Evolutionary conservation across 1,139 yeast genomes (phyloP), one percentile per base, ranked within the genome.

Genomic region (Candida glucosophila): DNA sequence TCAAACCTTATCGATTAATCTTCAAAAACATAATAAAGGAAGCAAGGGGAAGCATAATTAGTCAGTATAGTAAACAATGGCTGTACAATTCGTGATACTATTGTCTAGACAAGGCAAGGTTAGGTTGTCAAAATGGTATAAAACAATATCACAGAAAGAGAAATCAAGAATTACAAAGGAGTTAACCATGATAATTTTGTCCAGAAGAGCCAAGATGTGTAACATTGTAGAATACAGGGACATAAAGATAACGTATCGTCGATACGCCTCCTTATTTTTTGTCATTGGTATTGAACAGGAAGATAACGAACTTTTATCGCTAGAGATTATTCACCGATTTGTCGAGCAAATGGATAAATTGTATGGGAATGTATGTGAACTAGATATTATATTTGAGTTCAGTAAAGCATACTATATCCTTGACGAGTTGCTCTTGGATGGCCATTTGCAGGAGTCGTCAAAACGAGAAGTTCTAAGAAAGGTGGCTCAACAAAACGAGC

Each of bases 291-390:
- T 88, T 23, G 88, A 80, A 22, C 68, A 71, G 20, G 82, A 76
- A 29, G 95, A 83, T 44, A 92, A 92, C 47, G 98, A 90, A 49
- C 65, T 92, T 39, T 56, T 85, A 29, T 76, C 93, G 2, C 61
- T 92, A 32, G 98, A 92, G 44, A 64, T 81, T 16, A 78, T 92
- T 28, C 98, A 92, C 48, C 65, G 97, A 32, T 92, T 78, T 49
- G 99, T 92, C 25, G 98, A 92, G 52, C 86, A 83, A 41, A 85
- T 90, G 95, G 99, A 90, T 59, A 79, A 81, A 44, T 75, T 86
- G 41, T 90, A 83, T 47, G 97, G 96, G n/a, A 90, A 86, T 47
- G 98, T 90, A 12, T 82, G 95, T 55, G 96, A 86, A 47, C 57
- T 83, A 43, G 93, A 88, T 53, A 86, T 90, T 35, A 90, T 90